phyloP scores from a whole-genome alignment of 805 yeast species.

The Metschnikowia arizonensis region DNA sequence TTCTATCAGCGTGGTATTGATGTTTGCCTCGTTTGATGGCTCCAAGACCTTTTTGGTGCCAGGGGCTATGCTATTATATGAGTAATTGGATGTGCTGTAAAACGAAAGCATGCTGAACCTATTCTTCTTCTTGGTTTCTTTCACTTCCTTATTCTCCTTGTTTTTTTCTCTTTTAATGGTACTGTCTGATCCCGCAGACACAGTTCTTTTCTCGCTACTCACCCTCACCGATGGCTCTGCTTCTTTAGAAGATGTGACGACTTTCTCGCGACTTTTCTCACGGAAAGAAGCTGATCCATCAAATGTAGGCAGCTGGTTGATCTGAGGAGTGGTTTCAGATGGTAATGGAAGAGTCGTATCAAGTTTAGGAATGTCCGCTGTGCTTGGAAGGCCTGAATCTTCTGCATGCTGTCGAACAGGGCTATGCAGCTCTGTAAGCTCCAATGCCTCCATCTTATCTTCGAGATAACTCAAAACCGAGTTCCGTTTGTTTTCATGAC shows the following conservation, averaged over 20 bases:
- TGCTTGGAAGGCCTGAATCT: conserved; percentile 1
- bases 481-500: conserved; percentile 34
- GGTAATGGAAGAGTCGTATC: conserved; percentile 14
- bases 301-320: conserved; percentile 30
- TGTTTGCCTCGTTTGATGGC: conserved; percentile 13
- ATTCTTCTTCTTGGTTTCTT: conserved; percentile 33
- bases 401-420: conserved; percentile 17
- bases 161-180: conserved; percentile 8
- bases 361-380: conserved; percentile 15
- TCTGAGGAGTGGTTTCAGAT: conserved; percentile 25
- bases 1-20: conserved; percentile 14
- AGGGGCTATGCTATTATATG: conserved; percentile 14
- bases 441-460: conserved; percentile 41
- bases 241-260: conserved; percentile 1
- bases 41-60: conserved; percentile 28
- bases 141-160: conserved; percentile 22
- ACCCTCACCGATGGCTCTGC: conserved; percentile 4
- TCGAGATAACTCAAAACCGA: conserved; percentile 42
- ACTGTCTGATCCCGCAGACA: conserved; percentile 5
- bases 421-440: conserved; percentile 30
- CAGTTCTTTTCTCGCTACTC: background rate
- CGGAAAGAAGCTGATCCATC: conserved; percentile 10
- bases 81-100: conserved; percentile 33
- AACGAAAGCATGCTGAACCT: conserved; percentile 43
- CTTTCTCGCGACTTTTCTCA: conserved; percentile 2